A percentile compares a stretch with the other conserved stretches of the same genome.
phyloP scores from a whole-genome alignment of 257 asterid species.

The Leptodermis oblonga region DNA sequence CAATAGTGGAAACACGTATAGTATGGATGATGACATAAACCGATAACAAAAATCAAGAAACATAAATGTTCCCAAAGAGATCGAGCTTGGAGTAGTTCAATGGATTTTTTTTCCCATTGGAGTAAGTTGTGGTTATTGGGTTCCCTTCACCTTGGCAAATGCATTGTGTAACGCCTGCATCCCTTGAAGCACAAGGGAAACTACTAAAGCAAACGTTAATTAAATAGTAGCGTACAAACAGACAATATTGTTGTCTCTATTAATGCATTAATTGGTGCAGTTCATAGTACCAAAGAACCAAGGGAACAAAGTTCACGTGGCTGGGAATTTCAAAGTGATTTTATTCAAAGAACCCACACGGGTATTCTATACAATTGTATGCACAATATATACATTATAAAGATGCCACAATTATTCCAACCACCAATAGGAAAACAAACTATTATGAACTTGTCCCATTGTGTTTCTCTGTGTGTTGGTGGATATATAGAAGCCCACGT shows the following conservation, averaged over 20 bases:
- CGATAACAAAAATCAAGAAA: conserved; percentile 20
- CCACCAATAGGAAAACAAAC: background rate
- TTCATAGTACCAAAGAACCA: conserved; percentile 8
- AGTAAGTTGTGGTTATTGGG: too few species aligned
- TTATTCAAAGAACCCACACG: conserved; percentile 26
- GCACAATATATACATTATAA: too few species aligned
- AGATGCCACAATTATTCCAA: conserved; percentile 10
- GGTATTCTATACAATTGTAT: too few species aligned
- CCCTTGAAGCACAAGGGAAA: conserved; percentile 32
- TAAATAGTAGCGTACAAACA: too few species aligned
- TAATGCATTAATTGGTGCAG: background rate
- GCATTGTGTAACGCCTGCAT: conserved; percentile 25
- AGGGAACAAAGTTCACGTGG: conserved; percentile 46
- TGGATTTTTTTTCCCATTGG: conserved; percentile 21
- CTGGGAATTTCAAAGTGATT: conserved; percentile 15
- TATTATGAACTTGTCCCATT: background rate
- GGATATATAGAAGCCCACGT: conserved; percentile 27
- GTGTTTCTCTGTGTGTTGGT: background rate
- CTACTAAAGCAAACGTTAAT: conserved; percentile 3
- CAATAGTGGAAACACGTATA: too few species aligned
- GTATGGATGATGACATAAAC: too few species aligned
- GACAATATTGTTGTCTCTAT: conserved; percentile 30
- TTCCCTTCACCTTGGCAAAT: conserved; percentile 13
- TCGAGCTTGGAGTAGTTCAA: too few species aligned
- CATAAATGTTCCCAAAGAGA: conserved; percentile 22